phyloP scores from a whole-genome alignment of 2,329 filamentous ascomycete species.

The Hymenoscyphus linearis region DNA sequence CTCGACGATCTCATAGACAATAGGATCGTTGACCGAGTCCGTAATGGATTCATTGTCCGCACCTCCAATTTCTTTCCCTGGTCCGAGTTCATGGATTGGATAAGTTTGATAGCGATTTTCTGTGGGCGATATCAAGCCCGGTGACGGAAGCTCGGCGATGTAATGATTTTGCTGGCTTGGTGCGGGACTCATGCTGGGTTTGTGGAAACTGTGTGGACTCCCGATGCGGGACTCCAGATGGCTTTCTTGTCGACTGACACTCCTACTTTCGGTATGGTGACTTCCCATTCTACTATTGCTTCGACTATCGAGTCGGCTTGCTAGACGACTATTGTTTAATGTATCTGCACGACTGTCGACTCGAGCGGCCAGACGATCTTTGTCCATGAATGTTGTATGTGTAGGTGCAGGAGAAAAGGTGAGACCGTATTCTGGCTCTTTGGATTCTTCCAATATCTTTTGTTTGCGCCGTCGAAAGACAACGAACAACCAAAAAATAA shows the following conservation, averaged over 20 bases:
- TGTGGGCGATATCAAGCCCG: not conserved
- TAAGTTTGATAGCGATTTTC: not conserved
- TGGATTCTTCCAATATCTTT: slow-evolving; percentile 2
- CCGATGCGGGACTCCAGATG: not conserved
- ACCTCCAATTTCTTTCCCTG: not conserved
- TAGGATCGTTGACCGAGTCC: not conserved
- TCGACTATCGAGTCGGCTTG: slow-evolving; percentile 1
- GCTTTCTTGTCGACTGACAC: slow-evolving; percentile 4
- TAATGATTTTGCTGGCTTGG: not conserved
- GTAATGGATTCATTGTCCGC: not conserved
- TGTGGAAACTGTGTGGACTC: slow-evolving; percentile 1
- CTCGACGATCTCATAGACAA: slow-evolving; percentile 9
- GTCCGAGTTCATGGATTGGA: slow-evolving; percentile 7
- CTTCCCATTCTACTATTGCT: slow-evolving; percentile 7
- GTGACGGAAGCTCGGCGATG: slow-evolving; percentile 3
- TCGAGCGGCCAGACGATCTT: not conserved
- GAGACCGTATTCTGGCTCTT: slow-evolving; percentile 5
- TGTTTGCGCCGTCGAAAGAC: slow-evolving; percentile 28
- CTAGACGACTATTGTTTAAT: slow-evolving; percentile 1
- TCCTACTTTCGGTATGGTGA: slow-evolving; percentile 1
- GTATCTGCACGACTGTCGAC: slow-evolving; percentile 3
- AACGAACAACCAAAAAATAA: slow-evolving; percentile 26
- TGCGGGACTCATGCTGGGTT: not conserved
- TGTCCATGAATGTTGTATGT: slow-evolving; percentile 6
- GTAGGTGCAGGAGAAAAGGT: slow-evolving; percentile 9